A percentile compares a stretch with the other conserved stretches of the same genome.
phyloP scores from a whole-genome alignment of 495 filamentous ascomycete genomes.

The Aspergillus diversus region DNA sequence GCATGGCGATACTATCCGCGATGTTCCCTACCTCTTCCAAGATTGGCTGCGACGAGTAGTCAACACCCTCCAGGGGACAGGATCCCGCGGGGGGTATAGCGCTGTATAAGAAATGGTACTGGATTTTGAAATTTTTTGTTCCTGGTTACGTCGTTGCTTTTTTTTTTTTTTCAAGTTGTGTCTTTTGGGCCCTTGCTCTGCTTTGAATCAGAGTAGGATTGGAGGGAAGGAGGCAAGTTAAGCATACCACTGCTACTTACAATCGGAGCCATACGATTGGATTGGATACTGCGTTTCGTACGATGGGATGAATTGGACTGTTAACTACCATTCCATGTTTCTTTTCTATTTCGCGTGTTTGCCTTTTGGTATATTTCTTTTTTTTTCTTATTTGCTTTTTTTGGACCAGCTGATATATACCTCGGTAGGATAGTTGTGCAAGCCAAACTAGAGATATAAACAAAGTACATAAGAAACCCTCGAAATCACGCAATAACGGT shows the following conservation, averaged over 20 bases:
- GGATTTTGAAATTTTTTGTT: conserved; percentile 8
- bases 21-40: conserved; percentile 88
- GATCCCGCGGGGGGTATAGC: conserved; percentile 87
- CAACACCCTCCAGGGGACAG: conserved; percentile 79
- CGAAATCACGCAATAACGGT: not conserved
- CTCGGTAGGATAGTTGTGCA: conserved; percentile 16
- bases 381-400: not conserved
- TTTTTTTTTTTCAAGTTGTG: not conserved
- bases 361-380: conserved; percentile 2
- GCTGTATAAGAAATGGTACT: conserved; percentile 64
- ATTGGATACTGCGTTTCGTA: conserved; percentile 10
- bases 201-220: not conserved
- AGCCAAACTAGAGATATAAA: not conserved
- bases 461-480: not conserved
- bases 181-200: not conserved
- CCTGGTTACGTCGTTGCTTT: not conserved
- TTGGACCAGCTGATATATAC: conserved; percentile 17
- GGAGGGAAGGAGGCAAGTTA: not conserved
- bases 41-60: conserved; percentile 80
- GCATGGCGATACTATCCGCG: conserved; percentile 88
- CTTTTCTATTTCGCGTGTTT: not conserved
- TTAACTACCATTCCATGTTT: not conserved
- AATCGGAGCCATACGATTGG: conserved; percentile 4
- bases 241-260: conserved; percentile 1
- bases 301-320: conserved; percentile 18